Evolutionary conservation across 2,329 filamentous ascomycete species (phyloP).

Genomic region (Incumbomyces lentus): DNA sequence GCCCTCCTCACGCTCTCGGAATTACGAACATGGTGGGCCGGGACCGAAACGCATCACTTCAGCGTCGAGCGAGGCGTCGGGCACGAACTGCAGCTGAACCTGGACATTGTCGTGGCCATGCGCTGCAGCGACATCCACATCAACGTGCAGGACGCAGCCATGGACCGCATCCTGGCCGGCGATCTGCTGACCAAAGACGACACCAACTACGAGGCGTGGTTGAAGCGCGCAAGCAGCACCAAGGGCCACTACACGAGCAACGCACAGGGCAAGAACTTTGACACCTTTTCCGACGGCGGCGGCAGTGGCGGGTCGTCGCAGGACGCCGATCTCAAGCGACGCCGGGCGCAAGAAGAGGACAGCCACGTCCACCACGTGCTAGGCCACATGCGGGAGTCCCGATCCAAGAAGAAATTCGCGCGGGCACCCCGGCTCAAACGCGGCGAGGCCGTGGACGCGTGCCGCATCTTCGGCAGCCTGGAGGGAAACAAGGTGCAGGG

Average conservation of each 20-base stretch:
- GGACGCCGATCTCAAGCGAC: slow-evolving; percentile 43
- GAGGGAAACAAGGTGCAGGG: slow-evolving; percentile 95
- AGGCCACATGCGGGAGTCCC: slow-evolving; percentile 57
- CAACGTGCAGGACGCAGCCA: slow-evolving; percentile 92
- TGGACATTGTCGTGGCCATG: slow-evolving; percentile 90
- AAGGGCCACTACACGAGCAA: slow-evolving; percentile 5
- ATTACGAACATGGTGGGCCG: slow-evolving; percentile 70
- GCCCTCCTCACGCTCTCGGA: slow-evolving; percentile 68
- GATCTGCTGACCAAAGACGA: slow-evolving; percentile 62
- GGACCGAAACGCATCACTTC: slow-evolving; percentile 78
- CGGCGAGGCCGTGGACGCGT: slow-evolving; percentile 56
- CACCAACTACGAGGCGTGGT: slow-evolving; percentile 77
- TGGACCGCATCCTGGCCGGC: slow-evolving; percentile 80
- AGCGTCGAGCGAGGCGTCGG: slow-evolving; percentile 85
- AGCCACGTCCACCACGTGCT: slow-evolving; percentile 90
- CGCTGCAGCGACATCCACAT: slow-evolving; percentile 77
- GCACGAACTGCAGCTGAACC: slow-evolving; percentile 82
- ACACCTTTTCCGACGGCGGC: slow-evolving; percentile 41
- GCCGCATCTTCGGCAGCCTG: slow-evolving; percentile 79
- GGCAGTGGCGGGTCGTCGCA: no score
- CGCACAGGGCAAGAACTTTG: slow-evolving; percentile 21
- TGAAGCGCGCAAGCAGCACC: slow-evolving; percentile 38
- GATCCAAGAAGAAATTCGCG: slow-evolving; percentile 47
- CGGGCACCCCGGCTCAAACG: slow-evolving; percentile 62
- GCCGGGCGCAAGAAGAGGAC: slow-evolving; percentile 48